These are phyloP conservation scores for Puya raimondii DNA, from an alignment of 176 grass and related monocot genomes.

Conservation along the genomic window DNA sequence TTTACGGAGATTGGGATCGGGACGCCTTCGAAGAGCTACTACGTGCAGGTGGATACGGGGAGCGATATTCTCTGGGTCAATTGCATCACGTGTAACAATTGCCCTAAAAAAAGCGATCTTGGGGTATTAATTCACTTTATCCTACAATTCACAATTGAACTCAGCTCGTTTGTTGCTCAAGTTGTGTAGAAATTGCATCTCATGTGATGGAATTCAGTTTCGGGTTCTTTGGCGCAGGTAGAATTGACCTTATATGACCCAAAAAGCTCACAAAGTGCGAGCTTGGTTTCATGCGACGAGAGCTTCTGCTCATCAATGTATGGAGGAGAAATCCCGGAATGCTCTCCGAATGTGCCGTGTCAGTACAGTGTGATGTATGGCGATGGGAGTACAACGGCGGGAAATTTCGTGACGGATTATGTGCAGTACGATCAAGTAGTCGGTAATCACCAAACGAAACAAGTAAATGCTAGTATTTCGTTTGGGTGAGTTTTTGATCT, in stretches of 20 bases:
- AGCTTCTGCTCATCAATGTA: conserved; percentile 43
- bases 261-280: conserved; percentile 42
- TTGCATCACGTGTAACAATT: conserved; percentile 68
- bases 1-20: conserved; percentile 73
- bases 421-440: conserved; percentile 63
- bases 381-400: conserved; percentile 76
- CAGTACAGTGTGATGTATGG: conserved; percentile 67
- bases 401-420: conserved; percentile 55
- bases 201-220: neutral
- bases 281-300: conserved; percentile 43
- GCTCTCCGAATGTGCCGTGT: conserved; percentile 31
- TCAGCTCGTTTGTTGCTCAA: too few relatives aligned
- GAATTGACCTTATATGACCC: conserved; percentile 85
- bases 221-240: conserved; percentile 34
- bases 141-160: too few relatives aligned
- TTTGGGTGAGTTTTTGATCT: conserved; percentile 59
- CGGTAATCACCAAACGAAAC: conserved; percentile 48
- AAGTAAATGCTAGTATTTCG: conserved; percentile 59
- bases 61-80: conserved; percentile 96
- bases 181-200: neutral
- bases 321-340: conserved; percentile 23
- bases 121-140: conserved; percentile 35
- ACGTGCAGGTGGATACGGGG: conserved; percentile 96
- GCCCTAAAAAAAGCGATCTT: conserved; percentile 71
- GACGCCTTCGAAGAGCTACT: conserved; percentile 62